Percentiles rank a stretch among this genome's conserved stretches.
Evolutionary conservation across 495 filamentous ascomycete species (phyloP).

Genomic region (Penicillium angulare): DNA sequence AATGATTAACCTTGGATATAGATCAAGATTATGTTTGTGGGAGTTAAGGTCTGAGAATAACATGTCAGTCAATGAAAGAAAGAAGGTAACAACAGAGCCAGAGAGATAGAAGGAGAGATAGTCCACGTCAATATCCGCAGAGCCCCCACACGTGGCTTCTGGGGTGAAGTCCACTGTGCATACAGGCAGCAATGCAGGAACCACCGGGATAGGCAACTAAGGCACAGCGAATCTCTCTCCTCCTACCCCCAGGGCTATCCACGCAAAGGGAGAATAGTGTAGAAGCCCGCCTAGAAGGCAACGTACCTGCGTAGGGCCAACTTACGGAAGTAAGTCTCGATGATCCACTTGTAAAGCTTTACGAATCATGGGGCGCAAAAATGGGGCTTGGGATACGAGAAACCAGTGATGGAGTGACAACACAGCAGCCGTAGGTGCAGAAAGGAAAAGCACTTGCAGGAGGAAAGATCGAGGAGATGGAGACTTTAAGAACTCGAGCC

Average conservation of each 20-base stretch:
- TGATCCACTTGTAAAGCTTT: slow-evolving; percentile 14
- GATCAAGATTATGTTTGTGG: too few species aligned
- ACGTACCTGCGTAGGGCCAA: slow-evolving; percentile 18
- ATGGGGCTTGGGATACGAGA: slow-evolving; percentile 3
- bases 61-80: neutral
- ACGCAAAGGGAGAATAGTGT: neutral
- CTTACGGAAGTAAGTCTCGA: slow-evolving; percentile 7
- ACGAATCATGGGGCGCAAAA: slow-evolving; percentile 19
- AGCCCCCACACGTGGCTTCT: slow-evolving; percentile 21
- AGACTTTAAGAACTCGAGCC: slow-evolving; percentile 39
- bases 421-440: slow-evolving; percentile 23
- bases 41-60: neutral
- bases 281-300: neutral
- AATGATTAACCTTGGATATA: too few species aligned
- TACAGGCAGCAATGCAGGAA: slow-evolving; percentile 23
- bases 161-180: slow-evolving; percentile 7
- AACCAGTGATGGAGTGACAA: slow-evolving; percentile 26
- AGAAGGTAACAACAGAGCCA: too few species aligned
- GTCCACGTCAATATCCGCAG: slow-evolving; percentile 9
- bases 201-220: neutral
- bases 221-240: neutral
- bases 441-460: slow-evolving; percentile 31
- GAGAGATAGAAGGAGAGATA: neutral
- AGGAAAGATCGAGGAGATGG: slow-evolving; percentile 29
- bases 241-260: too few species aligned